Evolutionary conservation across 306 rosid species (phyloP).

Genomic region (Pyrus pyrifolia): DNA sequence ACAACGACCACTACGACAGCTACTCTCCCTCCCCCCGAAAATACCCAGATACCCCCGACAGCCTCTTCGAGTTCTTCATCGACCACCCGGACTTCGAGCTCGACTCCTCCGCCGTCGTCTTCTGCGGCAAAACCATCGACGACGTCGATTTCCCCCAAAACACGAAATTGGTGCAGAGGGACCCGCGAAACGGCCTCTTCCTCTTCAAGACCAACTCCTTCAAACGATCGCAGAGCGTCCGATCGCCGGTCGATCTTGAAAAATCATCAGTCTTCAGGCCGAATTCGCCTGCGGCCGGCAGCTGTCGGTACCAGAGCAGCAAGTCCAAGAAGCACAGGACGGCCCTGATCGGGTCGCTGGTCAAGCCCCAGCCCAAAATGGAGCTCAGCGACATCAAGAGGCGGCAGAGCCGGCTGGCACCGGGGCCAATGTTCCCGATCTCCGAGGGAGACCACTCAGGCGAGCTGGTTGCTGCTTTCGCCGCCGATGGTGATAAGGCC

Average conservation of each 20-base stretch:
- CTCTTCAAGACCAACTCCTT: slow-evolving; percentile 18
- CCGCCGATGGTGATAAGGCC: background rate
- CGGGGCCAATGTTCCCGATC: slow-evolving; percentile 12
- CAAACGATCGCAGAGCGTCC: slow-evolving; percentile 12
- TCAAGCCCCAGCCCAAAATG: slow-evolving; percentile 16
- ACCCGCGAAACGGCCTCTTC: slow-evolving; percentile 25
- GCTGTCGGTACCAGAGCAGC: background rate
- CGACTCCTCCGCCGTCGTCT: background rate
- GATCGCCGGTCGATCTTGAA: background rate
- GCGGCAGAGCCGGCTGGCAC: slow-evolving; percentile 10
- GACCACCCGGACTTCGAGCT: background rate
- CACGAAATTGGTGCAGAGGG: background rate
- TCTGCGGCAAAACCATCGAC: slow-evolving; percentile 15
- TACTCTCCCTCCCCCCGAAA: background rate
- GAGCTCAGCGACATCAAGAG: slow-evolving; percentile 20
- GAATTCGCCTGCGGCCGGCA: background rate
- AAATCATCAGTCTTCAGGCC: background rate
- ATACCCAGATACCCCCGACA: background rate
- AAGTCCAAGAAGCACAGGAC: slow-evolving; percentile 4
- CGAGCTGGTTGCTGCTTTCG: background rate
- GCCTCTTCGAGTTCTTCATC: slow-evolving; percentile 20
- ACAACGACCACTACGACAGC: slow-evolving; percentile 1
- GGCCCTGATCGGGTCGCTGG: slow-evolving; percentile 8
- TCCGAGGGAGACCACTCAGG: background rate
- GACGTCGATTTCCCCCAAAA: background rate